phyloP scores from a whole-genome alignment of 78 protist species.

The slime mould (Dictyostelium discoideum) region DNA sequence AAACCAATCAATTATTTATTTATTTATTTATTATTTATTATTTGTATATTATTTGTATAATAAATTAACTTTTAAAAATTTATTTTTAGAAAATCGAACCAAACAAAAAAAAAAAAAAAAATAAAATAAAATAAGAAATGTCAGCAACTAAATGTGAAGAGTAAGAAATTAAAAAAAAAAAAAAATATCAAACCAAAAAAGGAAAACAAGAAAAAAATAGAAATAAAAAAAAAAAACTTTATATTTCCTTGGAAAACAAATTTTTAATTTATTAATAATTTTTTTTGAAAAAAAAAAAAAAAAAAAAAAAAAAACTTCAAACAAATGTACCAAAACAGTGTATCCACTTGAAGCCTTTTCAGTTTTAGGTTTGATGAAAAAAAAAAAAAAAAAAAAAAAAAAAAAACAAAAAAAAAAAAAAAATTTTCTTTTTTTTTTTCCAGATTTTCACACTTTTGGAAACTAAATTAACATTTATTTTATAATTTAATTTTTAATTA shows the following conservation, averaged over 20 bases:
- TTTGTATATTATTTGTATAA: neutral
- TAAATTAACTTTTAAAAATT: neutral
- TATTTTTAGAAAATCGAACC: no score
- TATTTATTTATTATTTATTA: slow-evolving; percentile 13
- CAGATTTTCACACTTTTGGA: no score
- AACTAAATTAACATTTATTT: no score
- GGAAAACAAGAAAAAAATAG: neutral
- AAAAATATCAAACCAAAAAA: neutral
- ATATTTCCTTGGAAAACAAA: neutral
- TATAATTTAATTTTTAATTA: no score
- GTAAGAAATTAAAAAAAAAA: neutral
- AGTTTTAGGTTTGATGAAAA: neutral
- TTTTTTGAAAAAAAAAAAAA: neutral
- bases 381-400: neutral
- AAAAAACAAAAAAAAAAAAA: no score
- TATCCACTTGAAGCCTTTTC: slow-evolving; percentile 64
- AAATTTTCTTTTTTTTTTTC: neutral
- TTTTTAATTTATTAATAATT: no score
- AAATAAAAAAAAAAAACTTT: neutral
- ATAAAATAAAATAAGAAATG: neutral
- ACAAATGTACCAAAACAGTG: slow-evolving; percentile 9
- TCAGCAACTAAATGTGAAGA: slow-evolving; percentile 64
- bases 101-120: neutral
- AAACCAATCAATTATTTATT: neutral
- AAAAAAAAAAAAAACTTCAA: neutral